Evolutionary conservation across 2,329 filamentous ascomycete species (phyloP), one percentile per base, ranked within the genome.

Genomic region (Blastomyces gilchristii): DNA sequence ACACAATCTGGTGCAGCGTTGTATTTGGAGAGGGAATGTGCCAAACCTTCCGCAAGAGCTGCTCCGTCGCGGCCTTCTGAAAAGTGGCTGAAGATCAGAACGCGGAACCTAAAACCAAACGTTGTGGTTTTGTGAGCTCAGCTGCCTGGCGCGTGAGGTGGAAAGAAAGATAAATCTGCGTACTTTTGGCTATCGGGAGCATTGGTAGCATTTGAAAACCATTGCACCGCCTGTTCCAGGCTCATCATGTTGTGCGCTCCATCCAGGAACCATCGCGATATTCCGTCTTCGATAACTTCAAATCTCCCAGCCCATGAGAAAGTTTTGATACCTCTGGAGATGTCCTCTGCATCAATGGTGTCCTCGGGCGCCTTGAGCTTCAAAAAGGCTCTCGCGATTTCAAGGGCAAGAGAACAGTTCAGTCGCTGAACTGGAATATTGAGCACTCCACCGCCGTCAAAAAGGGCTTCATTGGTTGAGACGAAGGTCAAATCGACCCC

Each of bases 401-500:
- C 65, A 14, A 72, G 59, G 5, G 73, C 73, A 22, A 77, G 62
- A 22, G 72, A 73, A 58, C 65, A 72, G 63, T 76, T 76, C 14
- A 69, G 28, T n/a, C 68, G 62, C 62, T 76, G 72, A 3, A 70
- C 69, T n/a, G 69, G 69, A 31, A 68, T 64, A 63, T 68, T 64
- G 37, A 72, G 63, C 22, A 65, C 65, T 41, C 52, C 63, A 57
- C 63, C 62, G n/a, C 65, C 54, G 8, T 62, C 61, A 18, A 71
- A 69, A 28, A 66, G 63, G 5, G 34, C 45, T n/a, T 63, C 39
- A 62, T 64, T 56, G 31, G 43, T 25, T 31, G 67, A 53, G 45
- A 87, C 69, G 28, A 81, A 78, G 2, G 67, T 74, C 12, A 86
- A 69, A 0, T 73, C 66, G 0, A 82, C 83, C 0, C 71, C 70